These are phyloP conservation scores for Monosporozyma aerobia DNA, from an alignment of 805 yeast species.

Conservation along the genomic window DNA sequence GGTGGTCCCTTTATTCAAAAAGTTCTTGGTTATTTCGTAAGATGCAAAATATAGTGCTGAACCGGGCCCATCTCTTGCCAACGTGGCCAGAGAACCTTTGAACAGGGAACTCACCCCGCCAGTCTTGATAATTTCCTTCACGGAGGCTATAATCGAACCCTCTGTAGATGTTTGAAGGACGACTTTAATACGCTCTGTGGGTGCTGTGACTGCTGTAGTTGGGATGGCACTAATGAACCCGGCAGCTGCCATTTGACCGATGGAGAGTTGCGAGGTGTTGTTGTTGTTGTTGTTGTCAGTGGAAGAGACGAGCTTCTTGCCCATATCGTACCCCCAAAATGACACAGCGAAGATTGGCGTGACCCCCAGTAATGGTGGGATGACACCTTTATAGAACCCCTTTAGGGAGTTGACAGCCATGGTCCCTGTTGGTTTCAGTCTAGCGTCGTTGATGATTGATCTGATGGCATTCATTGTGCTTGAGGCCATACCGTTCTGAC, in stretches of 20 bases:
- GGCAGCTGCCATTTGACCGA: slow-evolving; percentile 73
- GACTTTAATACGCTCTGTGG: slow-evolving; percentile 92
- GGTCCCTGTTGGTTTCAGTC: slow-evolving; percentile 8
- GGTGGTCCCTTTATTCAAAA: slow-evolving; percentile 35
- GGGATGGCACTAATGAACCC: slow-evolving; percentile 94
- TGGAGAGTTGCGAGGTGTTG: slow-evolving; percentile 39
- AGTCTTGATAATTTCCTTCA: slow-evolving; percentile 56
- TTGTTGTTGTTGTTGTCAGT: too few species aligned
- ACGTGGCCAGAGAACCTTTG: slow-evolving; percentile 85
- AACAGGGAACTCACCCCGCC: slow-evolving; percentile 83
- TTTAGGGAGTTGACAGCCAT: slow-evolving; percentile 16
- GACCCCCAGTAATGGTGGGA: slow-evolving; percentile 91
- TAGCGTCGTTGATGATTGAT: slow-evolving; percentile 47
- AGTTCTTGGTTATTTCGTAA: slow-evolving; percentile 70
- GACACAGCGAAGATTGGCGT: slow-evolving; percentile 98
- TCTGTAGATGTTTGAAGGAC: slow-evolving; percentile 67
- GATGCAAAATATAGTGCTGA: slow-evolving; percentile 93
- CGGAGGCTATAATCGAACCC: slow-evolving; percentile 32
- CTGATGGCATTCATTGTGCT: slow-evolving; percentile 60
- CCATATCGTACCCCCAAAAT: slow-evolving; percentile 96
- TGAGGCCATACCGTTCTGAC: slow-evolving; percentile 64
- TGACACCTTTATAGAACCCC: slow-evolving; percentile 88
- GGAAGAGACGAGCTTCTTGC: slow-evolving; percentile 61
- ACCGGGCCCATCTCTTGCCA: slow-evolving; percentile 97
- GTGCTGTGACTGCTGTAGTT: slow-evolving; percentile 93